Conservation (phyloP, 805 yeast species). For the Zygosaccharomyces pseudorouxii region DNA sequence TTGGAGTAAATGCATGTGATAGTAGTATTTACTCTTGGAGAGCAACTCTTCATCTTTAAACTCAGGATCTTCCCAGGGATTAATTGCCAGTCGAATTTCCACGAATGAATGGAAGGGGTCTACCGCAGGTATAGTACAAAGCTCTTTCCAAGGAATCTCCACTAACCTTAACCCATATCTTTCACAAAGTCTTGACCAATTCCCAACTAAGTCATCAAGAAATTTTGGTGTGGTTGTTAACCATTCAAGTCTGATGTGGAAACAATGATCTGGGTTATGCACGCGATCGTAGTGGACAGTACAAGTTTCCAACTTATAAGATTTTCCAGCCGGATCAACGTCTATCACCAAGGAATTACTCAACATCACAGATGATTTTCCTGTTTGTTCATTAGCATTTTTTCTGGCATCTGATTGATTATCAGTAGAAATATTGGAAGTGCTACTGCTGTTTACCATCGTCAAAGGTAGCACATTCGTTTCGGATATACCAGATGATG, state of each 20-base stretch:
- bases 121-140: constrained; percentile 64
- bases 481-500: constrained; percentile 11
- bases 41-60: constrained; percentile 42
- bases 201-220: constrained; percentile 69
- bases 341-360: constrained; percentile 66
- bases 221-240: constrained; percentile 80
- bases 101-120: constrained; percentile 90
- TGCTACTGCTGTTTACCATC: constrained; percentile 8
- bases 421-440: constrained; percentile 10
- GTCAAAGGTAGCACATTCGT: constrained; percentile 8
- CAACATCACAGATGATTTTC: constrained; percentile 44
- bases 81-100: constrained; percentile 56
- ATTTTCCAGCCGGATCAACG: constrained; percentile 66
- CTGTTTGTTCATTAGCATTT: constrained; percentile 1
- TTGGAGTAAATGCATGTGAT: constrained; percentile 69
- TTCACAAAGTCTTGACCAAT: constrained; percentile 80
- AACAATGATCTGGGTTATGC: constrained; percentile 92
- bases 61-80: constrained; percentile 67
- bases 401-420: constrained; percentile 13
- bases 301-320: constrained; percentile 72
- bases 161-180: constrained; percentile 75
- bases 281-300: constrained; percentile 86
- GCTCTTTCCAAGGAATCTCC: constrained; percentile 88
- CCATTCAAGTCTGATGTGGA: constrained; percentile 91
- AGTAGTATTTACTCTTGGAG: constrained; percentile 57